A percentile compares a stretch with the other conserved stretches of the same genome.
Conservation (phyloP, 495 filamentous ascomycete species). For the Astrothelium macrocarpum region DNA sequence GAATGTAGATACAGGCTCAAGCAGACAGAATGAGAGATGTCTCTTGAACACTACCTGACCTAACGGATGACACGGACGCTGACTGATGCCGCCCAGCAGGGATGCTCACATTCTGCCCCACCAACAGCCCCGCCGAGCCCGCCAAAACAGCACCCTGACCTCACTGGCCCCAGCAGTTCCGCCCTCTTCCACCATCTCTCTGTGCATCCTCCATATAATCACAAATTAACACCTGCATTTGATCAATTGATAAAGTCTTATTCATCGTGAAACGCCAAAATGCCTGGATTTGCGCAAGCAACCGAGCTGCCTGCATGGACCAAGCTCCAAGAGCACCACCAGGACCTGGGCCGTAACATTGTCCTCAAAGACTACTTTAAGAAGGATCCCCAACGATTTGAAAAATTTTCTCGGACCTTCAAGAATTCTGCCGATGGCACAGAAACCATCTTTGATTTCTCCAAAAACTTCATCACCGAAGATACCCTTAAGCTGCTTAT, state of each 20-base stretch:
- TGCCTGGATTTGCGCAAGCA: conserved; percentile 58
- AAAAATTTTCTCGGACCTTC: conserved; percentile 82
- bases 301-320: conserved; percentile 76
- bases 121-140: neutral
- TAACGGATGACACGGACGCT: neutral
- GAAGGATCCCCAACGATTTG: conserved; percentile 78
- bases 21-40: neutral
- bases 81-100: neutral
- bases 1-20: neutral
- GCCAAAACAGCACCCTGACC: neutral
- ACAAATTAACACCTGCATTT: neutral
- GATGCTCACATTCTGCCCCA: neutral
- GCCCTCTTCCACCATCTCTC: neutral
- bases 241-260: neutral
- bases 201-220: too few relatives aligned
- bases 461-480: conserved; percentile 94
- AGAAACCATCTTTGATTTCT: conserved; percentile 95
- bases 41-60: too few relatives aligned
- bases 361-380: conserved; percentile 88
- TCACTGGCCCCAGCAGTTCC: neutral
- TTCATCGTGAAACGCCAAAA: conserved; percentile 17
- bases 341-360: conserved; percentile 71
- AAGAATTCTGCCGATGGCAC: conserved; percentile 63
- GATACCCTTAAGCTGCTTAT: conserved; percentile 81
- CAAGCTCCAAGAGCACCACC: conserved; percentile 80